Evolutionary conservation across 306 rosid species (phyloP).

Genomic region (Castanopsis chinensis): DNA sequence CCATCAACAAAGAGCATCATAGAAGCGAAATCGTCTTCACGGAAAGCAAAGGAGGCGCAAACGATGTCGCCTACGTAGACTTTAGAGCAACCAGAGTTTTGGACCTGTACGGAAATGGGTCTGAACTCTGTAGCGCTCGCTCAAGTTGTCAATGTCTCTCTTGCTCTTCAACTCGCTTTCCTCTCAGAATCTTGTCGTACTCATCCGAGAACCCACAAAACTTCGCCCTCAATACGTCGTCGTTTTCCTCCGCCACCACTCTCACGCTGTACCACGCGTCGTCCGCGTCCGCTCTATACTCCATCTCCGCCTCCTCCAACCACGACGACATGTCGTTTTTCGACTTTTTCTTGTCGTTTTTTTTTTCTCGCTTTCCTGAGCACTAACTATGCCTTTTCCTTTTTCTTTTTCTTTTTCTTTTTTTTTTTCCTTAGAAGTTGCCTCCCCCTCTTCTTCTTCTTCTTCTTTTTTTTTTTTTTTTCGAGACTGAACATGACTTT

Average conservation of each 20-base stretch:
- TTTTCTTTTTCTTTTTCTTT: too few relatives aligned
- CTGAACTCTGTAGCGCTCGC: constrained; percentile 24
- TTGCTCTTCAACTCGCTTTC: constrained; percentile 9
- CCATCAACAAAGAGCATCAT: constrained; percentile 38
- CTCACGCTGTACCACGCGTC: constrained; percentile 43
- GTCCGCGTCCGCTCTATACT: constrained; percentile 28
- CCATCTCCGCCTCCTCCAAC: constrained; percentile 8
- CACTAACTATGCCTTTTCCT: too few relatives aligned
- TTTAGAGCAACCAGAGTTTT: constrained; percentile 36
- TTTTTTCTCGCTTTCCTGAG: too few relatives aligned
- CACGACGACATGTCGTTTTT: not conserved
- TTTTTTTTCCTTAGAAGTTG: too few relatives aligned
- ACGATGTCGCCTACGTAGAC: constrained; percentile 16
- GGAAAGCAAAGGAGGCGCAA: constrained; percentile 33
- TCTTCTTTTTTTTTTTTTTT: too few relatives aligned
- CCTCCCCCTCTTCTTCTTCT: too few relatives aligned
- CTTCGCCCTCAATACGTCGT: constrained; percentile 25
- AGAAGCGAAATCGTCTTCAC: constrained; percentile 39
- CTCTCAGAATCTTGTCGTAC: constrained; percentile 7
- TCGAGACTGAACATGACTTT: too few relatives aligned
- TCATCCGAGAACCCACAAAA: constrained; percentile 20
- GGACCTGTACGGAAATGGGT: constrained; percentile 37
- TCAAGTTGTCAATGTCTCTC: constrained; percentile 24
- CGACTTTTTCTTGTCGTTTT: too few relatives aligned
- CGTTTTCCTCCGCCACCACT: constrained; percentile 5